phyloP scores from a whole-genome alignment of 116 monocot species.

The Iris pallida region DNA sequence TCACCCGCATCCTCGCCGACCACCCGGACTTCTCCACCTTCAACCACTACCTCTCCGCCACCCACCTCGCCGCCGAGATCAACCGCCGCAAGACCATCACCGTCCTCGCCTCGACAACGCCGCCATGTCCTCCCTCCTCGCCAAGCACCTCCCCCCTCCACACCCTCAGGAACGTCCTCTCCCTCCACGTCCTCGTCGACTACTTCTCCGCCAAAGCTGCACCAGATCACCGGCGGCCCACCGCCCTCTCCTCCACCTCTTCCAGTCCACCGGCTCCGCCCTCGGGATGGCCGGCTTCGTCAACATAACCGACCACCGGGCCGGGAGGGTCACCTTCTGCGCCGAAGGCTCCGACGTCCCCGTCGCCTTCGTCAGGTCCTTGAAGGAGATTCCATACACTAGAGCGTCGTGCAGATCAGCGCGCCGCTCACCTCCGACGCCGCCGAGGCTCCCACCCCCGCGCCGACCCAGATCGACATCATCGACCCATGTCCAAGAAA shows the following conservation, averaged over 20 bases:
- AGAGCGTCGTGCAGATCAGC: constrained; percentile 56
- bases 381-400: constrained; percentile 60
- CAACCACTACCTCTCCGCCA: constrained; percentile 75
- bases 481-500: constrained; percentile 44
- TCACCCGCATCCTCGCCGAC: constrained; percentile 69
- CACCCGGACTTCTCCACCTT: constrained; percentile 79
- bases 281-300: constrained; percentile 72
- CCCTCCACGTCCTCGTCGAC: constrained; percentile 79
- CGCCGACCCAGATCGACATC: constrained; percentile 47
- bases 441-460: constrained; percentile 72
- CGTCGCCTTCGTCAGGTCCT: constrained; percentile 47
- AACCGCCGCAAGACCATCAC: constrained; percentile 75
- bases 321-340: constrained; percentile 50
- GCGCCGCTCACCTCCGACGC: constrained; percentile 49
- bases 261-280: constrained; percentile 74
- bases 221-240: constrained; percentile 64
- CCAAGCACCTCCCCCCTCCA: constrained; percentile 45
- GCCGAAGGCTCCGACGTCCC: constrained; percentile 33
- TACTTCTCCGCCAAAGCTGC: constrained; percentile 86
- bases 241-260: constrained; percentile 63
- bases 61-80: constrained; percentile 61
- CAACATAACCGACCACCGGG: constrained; percentile 71
- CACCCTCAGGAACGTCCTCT: constrained; percentile 67
- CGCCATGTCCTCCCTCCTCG: constrained; percentile 56
- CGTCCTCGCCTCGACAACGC: constrained; percentile 77